phyloP scores from a whole-genome alignment of 495 filamentous ascomycete species.

The Penicillium goetzii region DNA sequence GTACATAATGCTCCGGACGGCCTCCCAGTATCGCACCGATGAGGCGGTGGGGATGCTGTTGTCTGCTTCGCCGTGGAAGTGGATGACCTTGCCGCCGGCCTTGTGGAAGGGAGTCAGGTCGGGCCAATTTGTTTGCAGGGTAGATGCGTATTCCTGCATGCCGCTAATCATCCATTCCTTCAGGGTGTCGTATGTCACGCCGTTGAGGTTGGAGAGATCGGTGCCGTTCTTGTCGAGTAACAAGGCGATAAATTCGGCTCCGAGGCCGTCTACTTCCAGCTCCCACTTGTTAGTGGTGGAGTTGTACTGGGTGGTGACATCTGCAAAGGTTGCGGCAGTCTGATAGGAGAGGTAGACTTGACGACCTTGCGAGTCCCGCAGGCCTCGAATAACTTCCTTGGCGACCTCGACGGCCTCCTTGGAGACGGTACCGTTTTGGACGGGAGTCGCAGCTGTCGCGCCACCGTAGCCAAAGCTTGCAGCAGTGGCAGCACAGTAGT shows the following conservation, averaged over 20 bases:
- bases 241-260: conserved; percentile 40
- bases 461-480: conserved; percentile 12
- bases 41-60: conserved; percentile 49
- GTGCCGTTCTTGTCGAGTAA: conserved; percentile 38
- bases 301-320: conserved; percentile 50
- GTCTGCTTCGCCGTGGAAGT: conserved; percentile 58
- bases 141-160: conserved; percentile 21
- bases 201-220: conserved; percentile 40
- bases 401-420: conserved; percentile 44
- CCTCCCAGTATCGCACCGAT: conserved; percentile 53
- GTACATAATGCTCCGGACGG: conserved; percentile 56
- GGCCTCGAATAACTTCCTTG: conserved; percentile 45
- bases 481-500: conserved; percentile 44
- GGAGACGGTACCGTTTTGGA: conserved; percentile 50
- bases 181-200: conserved; percentile 54
- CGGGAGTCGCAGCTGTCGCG: conserved; percentile 31
- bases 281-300: conserved; percentile 41
- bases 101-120: conserved; percentile 49
- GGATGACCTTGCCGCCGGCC: conserved; percentile 55
- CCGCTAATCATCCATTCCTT: conserved; percentile 47
- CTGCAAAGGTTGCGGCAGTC: conserved; percentile 43
- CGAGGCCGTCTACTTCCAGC: conserved; percentile 38
- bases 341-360: conserved; percentile 54
- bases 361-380: conserved; percentile 46
- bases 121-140: conserved; percentile 44